Evolutionary conservation across 2,329 filamentous ascomycete genomes (phyloP), one percentile per base, ranked within the genome.

Genomic region (Aspergillus phoenicis): DNA sequence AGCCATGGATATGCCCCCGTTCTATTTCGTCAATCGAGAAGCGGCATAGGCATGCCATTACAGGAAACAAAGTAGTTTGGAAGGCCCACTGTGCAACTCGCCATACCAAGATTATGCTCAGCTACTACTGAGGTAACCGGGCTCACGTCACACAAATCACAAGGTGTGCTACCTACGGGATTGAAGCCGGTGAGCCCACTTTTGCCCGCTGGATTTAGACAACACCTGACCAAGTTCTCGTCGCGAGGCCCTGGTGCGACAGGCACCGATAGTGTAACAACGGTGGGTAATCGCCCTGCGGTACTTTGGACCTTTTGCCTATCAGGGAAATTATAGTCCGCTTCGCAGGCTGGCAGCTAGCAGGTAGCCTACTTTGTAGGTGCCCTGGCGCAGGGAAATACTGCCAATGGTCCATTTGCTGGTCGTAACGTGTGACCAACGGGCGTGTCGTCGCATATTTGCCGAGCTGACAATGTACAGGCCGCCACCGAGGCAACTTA

Each of bases 221-320:
- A 52, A 33, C 51, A 56, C 39, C 53, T 56, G 53, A 56, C 53
- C 43, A 20, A 26, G 28, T 33, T 47, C 26, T 30, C 24, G 52
- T 47, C 8, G 52, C 52, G 24, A 26, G 52, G 15, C 5, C 10
- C 24, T 43, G 52, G 38, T 45, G 52, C 22, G 52, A 54, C 52
- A 43, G 52, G 52, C 47, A 49, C 47, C 47, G 13, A 49, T 43
- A 43, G 47, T 28, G 13, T 30, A 7, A 49, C 47, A 30, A 8
- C 7, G 24, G 47, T 30, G 24, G 26, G 47, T 30, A 51, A n/a
- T 51, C 5, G 28, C 26, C 26, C 24, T 51, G 15, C 26, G 17
- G 56, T 52, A 39, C 38, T 49, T 52, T 41, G 33, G 47, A 45
- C 56, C 56, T 52, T 58, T 58, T 52, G 24, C 56, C 56, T 58